Conservation (phyloP, 1,139 yeast species). For the Geotrichum candidum region DNA sequence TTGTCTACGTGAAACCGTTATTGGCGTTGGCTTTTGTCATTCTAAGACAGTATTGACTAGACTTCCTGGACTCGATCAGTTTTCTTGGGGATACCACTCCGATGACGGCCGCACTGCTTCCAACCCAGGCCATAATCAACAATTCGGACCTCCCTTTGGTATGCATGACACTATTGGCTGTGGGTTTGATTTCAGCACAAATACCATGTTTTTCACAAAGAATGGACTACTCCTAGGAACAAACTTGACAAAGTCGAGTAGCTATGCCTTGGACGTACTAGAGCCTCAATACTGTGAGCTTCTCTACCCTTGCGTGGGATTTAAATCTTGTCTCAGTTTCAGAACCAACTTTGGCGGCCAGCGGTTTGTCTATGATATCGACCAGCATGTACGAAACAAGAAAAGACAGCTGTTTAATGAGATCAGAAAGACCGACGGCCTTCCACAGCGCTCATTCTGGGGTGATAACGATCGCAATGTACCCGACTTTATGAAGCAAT, state of each 20-base stretch:
- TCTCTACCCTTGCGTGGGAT: constrained; percentile 47
- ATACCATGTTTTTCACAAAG: constrained; percentile 67
- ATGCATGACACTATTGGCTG: constrained; percentile 70
- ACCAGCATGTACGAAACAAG: constrained; percentile 51
- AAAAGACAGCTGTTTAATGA: constrained; percentile 29
- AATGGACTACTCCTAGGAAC: constrained; percentile 62
- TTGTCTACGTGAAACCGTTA: constrained; percentile 20
- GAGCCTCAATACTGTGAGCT: neutral
- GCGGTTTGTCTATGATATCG: constrained; percentile 67
- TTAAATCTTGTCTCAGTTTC: constrained; percentile 43
- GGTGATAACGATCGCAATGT: neutral
- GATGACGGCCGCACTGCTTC: constrained; percentile 48
- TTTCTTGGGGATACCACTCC: constrained; percentile 54
- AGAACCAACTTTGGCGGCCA: constrained; percentile 65
- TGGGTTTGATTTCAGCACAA: constrained; percentile 66
- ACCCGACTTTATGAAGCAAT: constrained; percentile 42
- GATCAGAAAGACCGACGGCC: constrained; percentile 16
- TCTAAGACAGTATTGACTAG: constrained; percentile 30
- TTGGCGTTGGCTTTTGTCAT: constrained; percentile 35
- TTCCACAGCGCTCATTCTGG: constrained; percentile 1
- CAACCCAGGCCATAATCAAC: constrained; percentile 34
- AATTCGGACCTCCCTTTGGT: constrained; percentile 44
- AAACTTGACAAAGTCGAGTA: constrained; percentile 29
- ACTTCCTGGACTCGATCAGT: constrained; percentile 44
- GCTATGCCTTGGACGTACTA: neutral